Percentiles rank a stretch among this genome's conserved stretches.
Conservation (phyloP, 257 asterid genomes). For the Petunia axillaris region DNA sequence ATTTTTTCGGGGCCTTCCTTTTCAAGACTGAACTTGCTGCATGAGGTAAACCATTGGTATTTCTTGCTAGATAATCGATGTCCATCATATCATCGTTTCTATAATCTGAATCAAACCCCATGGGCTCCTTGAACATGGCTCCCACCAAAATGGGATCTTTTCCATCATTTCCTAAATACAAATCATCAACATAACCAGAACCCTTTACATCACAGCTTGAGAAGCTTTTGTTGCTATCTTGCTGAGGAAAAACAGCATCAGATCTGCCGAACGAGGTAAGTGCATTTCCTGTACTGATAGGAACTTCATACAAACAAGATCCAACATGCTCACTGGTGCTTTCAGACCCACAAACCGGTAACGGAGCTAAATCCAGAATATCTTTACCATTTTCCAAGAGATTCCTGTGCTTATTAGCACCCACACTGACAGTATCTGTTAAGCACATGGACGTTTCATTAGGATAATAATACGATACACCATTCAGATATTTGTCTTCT, state of each 20-base stretch:
- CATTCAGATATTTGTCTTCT: slow-evolving; percentile 22
- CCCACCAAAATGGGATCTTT: slow-evolving; percentile 18
- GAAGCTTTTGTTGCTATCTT: slow-evolving; percentile 55
- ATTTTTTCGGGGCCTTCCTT: slow-evolving; percentile 60
- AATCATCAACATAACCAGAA: slow-evolving; percentile 35
- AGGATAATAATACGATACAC: slow-evolving; percentile 9
- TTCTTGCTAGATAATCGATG: slow-evolving; percentile 11
- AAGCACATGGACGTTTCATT: slow-evolving; percentile 31
- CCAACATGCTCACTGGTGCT: slow-evolving; percentile 46
- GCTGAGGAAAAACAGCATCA: slow-evolving; percentile 43
- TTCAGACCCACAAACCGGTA: slow-evolving; percentile 49
- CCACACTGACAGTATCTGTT: slow-evolving; percentile 33
- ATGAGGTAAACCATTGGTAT: slow-evolving; percentile 19
- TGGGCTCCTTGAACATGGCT: slow-evolving; percentile 21
- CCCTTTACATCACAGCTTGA: slow-evolving; percentile 44
- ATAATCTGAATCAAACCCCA: slow-evolving; percentile 23
- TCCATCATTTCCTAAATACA: slow-evolving; percentile 11
- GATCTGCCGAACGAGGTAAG: slow-evolving; percentile 43
- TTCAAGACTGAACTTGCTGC: slow-evolving; percentile 23
- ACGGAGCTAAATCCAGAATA: slow-evolving; percentile 32
- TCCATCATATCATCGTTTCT: slow-evolving; percentile 15
- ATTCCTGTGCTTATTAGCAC: slow-evolving; percentile 51
- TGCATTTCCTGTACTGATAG: slow-evolving; percentile 54
- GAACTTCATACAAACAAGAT: slow-evolving; percentile 62
- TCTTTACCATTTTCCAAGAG: slow-evolving; percentile 50